Conservation (phyloP, 768 basidiomycete species). For the Leccinum imitatum region DNA sequence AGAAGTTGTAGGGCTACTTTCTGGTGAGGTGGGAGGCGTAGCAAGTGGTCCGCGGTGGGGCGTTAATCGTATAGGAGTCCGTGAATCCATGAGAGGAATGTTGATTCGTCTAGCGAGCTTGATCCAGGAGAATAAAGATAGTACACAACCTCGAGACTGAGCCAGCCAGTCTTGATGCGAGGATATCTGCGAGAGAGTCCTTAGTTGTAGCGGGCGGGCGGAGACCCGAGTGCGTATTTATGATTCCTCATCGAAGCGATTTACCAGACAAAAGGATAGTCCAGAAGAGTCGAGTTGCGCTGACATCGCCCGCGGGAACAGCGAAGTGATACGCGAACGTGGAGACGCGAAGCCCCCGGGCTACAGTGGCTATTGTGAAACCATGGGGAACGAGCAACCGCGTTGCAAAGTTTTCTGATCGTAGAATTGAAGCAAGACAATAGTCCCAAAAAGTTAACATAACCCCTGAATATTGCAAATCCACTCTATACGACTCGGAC, state of each 20-base stretch:
- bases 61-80: slow-evolving; percentile 24
- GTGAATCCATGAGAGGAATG: slow-evolving; percentile 25
- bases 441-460: slow-evolving; percentile 14
- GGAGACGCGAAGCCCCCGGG: slow-evolving; percentile 18
- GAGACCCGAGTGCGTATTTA: slow-evolving; percentile 22
- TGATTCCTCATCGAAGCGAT: slow-evolving; percentile 11
- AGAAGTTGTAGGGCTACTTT: slow-evolving; percentile 20
- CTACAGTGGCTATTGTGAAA: slow-evolving; percentile 28
- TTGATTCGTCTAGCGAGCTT: slow-evolving; percentile 16
- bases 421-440: slow-evolving; percentile 24
- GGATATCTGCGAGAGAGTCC: slow-evolving; percentile 11
- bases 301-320: background rate
- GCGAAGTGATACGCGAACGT: slow-evolving; percentile 20
- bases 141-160: slow-evolving; percentile 26
- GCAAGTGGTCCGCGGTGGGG: slow-evolving; percentile 30
- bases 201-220: background rate
- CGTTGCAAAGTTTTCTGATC: background rate
- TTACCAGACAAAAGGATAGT: slow-evolving; percentile 24
- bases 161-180: slow-evolving; percentile 29
- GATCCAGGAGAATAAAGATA: slow-evolving; percentile 15
- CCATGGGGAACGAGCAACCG: slow-evolving; percentile 25
- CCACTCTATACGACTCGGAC: too few species aligned
- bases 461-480: background rate
- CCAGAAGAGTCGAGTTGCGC: slow-evolving; percentile 4
- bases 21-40: slow-evolving; percentile 19